Evolutionary conservation across 2,329 filamentous ascomycete genomes (phyloP), one percentile per base, ranked within the genome.

Genomic region (Talaromyces pinophilus): DNA sequence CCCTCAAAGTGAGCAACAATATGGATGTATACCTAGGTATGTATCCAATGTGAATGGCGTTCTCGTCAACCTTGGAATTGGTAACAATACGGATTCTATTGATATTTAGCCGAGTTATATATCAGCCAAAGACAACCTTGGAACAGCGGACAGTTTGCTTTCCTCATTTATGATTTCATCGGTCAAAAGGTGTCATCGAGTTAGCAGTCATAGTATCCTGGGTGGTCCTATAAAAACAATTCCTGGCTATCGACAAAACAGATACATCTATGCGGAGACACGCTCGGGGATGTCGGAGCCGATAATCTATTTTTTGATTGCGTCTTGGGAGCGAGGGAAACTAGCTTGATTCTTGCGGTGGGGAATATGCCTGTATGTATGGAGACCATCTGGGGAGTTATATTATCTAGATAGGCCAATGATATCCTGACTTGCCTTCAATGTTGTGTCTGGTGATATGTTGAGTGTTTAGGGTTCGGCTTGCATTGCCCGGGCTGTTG

Each of bases 211-310:
- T 15, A 48, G 19, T 15, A 48, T 25, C 19, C 44, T 22, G n/a
- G 8, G n/a, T 13, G 2, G 11, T 25, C 10, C 19, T 22, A 19
- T 48, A 5, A 11, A 48, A 22, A 48, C 7, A 19, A 22, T 28
- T 50, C 13, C 46, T 25, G n/a, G 5, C 13, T 52, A 25, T 30
- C 22, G 2, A 52, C 22, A 3, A 30, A 28, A 52, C 7, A 30
- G 48, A 13, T 52, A 22, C 15, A 52, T 52, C 11, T 15, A 3
- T 28, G 6, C 15, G 13, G 22, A 17, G 17, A 17, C 48, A 28
- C 13, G 28, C 11, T 52, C 48, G 48, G 48, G 48, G 48, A 52
- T 52, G 48, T 52, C 48, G 48, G 48, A 30, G 48, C 48, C 48
- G 48, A 28, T 30, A 4, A 52, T 30, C 11, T 15, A 13, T 13